These are phyloP conservation scores for Ceratobasidium papillatum DNA, from an alignment of 1,284 basidiomycete species.

Conservation along the genomic window DNA sequence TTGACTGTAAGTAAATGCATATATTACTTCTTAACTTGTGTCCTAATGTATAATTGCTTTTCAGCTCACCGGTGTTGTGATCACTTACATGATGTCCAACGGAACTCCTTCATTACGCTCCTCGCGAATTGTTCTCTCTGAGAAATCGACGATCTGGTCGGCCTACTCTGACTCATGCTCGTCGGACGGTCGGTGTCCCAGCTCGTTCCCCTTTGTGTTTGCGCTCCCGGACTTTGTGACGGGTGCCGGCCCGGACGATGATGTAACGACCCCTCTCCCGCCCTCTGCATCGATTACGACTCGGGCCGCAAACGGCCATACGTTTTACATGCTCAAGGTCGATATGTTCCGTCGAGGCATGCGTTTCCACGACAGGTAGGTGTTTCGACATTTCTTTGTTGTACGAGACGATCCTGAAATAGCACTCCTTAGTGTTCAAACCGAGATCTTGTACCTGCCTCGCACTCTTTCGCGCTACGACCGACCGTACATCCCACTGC, in stretches of 20 bases:
- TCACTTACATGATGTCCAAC: conserved; percentile 29
- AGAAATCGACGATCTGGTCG: conserved; percentile 33
- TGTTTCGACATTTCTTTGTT: not conserved
- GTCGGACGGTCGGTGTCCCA: not conserved
- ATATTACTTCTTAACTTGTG: no score
- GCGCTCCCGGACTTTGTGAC: conserved; percentile 7
- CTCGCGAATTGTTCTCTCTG: conserved; percentile 6
- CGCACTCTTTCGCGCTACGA: conserved; percentile 21
- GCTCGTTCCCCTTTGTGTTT: conserved; percentile 24
- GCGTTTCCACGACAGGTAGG: conserved; percentile 33
- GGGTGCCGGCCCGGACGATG: not conserved
- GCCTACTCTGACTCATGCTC: conserved; percentile 12
- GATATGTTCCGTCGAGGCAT: conserved; percentile 22
- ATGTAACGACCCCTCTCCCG: conserved; percentile 18
- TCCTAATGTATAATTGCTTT: not conserved
- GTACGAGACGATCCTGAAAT: not conserved
- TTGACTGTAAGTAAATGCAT: conserved; percentile 20
- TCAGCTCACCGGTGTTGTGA: conserved; percentile 16
- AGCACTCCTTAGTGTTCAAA: conserved; percentile 10
- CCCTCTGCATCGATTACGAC: conserved; percentile 7
- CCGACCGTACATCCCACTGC: conserved; percentile 32
- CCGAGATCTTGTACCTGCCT: conserved; percentile 31
- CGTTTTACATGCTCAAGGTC: conserved; percentile 6
- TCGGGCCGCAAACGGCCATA: not conserved
- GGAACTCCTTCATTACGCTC: conserved; percentile 7